Evolutionary conservation across 129 eudicot genomes (phyloP), one percentile per base, ranked within the genome.

Genomic region (Artemisia argyi): DNA sequence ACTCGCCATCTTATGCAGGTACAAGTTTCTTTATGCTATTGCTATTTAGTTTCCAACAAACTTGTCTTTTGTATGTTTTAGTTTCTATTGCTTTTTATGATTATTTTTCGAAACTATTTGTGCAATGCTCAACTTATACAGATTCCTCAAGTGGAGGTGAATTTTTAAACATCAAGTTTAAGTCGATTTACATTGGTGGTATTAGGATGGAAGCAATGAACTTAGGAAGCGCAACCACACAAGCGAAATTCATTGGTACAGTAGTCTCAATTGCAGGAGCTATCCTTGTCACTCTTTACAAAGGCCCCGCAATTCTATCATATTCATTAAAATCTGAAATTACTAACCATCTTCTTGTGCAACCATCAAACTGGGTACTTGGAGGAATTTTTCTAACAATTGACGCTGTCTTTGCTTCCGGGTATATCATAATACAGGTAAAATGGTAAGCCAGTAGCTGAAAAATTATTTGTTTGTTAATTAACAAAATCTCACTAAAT

Each of bases 221-320:
- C 51, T 68, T 69, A 65, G 62, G 84, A 72, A 89, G 83, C 69
- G n/a, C 75, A 22, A 84, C 81, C 61, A 78, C 85, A 11, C 64
- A 65, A 32, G 95, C 88, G 2, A 92, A 92, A 65, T 24, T 82
- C 44, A 61, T 85, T 1, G 98, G 98, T 54, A 89, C 98, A 1
- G 19, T 83, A 57, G 86, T 92, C 4, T 89, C 96, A 11, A 76
- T 92, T 24, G 71, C 78, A 59, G 96, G 98, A 62, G 98, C 96
- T 11, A 87, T 92, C 55, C 64, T 85, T 11, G 86, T 83, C 50
- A 81, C 95, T 44, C 89, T 87, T 16, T 92, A 92, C 80, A 72
- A 80, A 66, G 98, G 98, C 56, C 96, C 95, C 24, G 68, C 76
- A 7, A 49, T 89, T 64, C 48, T 87, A 56, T 47, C 66, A 28